Evolutionary conservation across 2,329 filamentous ascomycete species (phyloP).

Genomic region (Aureobasidium pullulans): DNA sequence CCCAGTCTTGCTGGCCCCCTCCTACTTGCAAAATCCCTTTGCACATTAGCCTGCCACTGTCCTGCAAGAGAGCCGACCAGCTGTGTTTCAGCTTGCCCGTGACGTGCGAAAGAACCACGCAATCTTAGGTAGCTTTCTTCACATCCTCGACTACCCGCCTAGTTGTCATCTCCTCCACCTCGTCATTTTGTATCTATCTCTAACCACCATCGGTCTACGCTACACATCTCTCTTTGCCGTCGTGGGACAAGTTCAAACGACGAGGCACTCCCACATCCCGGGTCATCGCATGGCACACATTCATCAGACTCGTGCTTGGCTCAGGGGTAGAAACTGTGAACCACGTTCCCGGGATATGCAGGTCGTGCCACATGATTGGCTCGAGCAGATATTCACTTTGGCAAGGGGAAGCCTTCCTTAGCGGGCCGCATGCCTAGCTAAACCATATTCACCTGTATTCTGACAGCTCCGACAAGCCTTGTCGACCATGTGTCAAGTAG

Average conservation of each 20-base stretch:
- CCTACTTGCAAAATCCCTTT: not conserved
- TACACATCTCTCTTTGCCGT: not conserved
- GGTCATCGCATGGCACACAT: not conserved
- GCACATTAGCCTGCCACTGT: slow-evolving; percentile 7
- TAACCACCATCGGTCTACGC: not conserved
- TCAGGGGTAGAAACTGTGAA: slow-evolving; percentile 11
- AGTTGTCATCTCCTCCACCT: not conserved
- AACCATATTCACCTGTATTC: not conserved
- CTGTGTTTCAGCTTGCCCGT: not conserved
- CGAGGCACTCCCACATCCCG: not conserved
- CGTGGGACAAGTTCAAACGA: not conserved
- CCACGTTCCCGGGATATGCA: slow-evolving; percentile 9
- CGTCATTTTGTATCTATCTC: slow-evolving; percentile 2
- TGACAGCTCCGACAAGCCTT: not conserved
- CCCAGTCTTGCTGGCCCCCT: not conserved
- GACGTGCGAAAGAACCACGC: not conserved
- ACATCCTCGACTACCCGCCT: not conserved
- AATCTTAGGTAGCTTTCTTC: not conserved
- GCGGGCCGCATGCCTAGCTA: slow-evolving; percentile 8
- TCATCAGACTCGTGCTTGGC: not conserved
- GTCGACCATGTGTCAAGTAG: not conserved
- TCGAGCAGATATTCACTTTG: not conserved
- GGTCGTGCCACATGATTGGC: slow-evolving; percentile 2
- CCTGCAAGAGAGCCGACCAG: slow-evolving; percentile 5
- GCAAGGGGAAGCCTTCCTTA: not conserved